Base-by-base conservation (phyloP, 1,139 yeast species). In the Protomyces gravidus region DNA sequence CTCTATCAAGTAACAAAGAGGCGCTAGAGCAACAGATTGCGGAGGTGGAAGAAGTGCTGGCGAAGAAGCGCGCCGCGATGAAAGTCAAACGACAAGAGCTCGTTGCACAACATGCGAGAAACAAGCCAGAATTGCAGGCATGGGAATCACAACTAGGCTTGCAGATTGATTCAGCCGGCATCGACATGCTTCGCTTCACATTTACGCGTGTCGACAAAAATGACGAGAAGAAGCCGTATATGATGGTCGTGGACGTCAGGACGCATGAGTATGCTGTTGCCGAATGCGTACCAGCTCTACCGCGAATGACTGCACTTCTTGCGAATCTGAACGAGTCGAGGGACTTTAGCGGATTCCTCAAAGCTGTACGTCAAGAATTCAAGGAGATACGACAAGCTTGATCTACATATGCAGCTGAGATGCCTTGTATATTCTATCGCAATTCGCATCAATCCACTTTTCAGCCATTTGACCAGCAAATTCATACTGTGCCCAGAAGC, bases 211-310 rank as follows among this genome's bases (percentile, higher is more conserved):
- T 60, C 33, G 58, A 50, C 39, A 55, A 52, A 39, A 51, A 45
- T 46, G 59, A 62, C 23, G 25, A 47, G 30, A 21, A 27, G 19
- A 49, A 28, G 27, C 59, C 55, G 6, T 46, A 40, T 48, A 49
- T 53, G 21, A 46, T 61, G 42, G 28, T 55, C n/a, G 57, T 55
- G 45, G 32, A 51, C 27, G 45, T 60, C 28, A 32, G 40, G 25
- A 27, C 40, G 9, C 33, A 45, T 17, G 42, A 42, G 4, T 60
- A 50, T n/a, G 85, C 79, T 66, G 84, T 84, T 64, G 80, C 81
- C 62, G 79, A 81, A 63, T 90, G 77, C 45, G 83, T 70, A 3
- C 97, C 97, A 69, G 88, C 90, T 25, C 86, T 84, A 60, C 85
- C 89, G 1, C 74, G 19, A 78, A 46, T 61, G 26, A 45, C 47